A percentile compares a stretch with the other conserved stretches of the same genome.
Evolutionary conservation across 2,329 filamentous ascomycete genomes (phyloP).

Genomic region (Aspergillus ochraceus): DNA sequence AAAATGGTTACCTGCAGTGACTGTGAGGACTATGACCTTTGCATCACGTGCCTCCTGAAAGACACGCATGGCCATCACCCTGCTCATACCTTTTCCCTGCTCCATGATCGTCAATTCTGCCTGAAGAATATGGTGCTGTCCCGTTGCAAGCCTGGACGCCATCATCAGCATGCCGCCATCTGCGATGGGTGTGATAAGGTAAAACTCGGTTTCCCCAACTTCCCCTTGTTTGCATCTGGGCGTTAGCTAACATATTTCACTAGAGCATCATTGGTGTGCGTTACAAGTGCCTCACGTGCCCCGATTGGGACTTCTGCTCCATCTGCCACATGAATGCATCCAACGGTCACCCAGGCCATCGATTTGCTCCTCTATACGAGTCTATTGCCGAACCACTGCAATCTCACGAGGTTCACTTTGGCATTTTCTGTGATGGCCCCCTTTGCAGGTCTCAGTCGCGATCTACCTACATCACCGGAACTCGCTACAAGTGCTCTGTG

Average conservation of each 20-base stretch:
- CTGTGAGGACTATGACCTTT: constrained; percentile 92
- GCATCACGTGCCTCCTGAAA: constrained; percentile 73
- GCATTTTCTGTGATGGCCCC: constrained; percentile 93
- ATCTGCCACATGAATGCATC: constrained; percentile 68
- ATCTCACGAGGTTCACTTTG: constrained; percentile 64
- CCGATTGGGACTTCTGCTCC: constrained; percentile 94
- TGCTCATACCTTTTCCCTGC: constrained; percentile 72
- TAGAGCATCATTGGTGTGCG: constrained; percentile 81
- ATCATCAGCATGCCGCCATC: constrained; percentile 79
- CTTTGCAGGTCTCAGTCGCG: constrained; percentile 64
- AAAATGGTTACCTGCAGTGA: constrained; percentile 81
- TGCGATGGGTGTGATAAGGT: constrained; percentile 90
- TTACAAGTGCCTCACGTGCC: constrained; percentile 95
- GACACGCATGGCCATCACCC: constrained; percentile 89
- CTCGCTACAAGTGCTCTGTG: constrained; percentile 95
- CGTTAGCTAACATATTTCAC: constrained; percentile 19
- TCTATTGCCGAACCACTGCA: constrained; percentile 53
- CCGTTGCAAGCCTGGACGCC: constrained; percentile 76
- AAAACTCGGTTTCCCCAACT: constrained; percentile 17
- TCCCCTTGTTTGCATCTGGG: constrained; percentile 1
- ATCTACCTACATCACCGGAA: constrained; percentile 68
- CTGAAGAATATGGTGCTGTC: constrained; percentile 63
- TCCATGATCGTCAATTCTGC: constrained; percentile 51
- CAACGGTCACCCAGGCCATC: constrained; percentile 75
- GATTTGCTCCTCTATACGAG: constrained; percentile 86